Conservation (phyloP, 768 basidiomycete species). For the Dentipellis fragilis region DNA sequence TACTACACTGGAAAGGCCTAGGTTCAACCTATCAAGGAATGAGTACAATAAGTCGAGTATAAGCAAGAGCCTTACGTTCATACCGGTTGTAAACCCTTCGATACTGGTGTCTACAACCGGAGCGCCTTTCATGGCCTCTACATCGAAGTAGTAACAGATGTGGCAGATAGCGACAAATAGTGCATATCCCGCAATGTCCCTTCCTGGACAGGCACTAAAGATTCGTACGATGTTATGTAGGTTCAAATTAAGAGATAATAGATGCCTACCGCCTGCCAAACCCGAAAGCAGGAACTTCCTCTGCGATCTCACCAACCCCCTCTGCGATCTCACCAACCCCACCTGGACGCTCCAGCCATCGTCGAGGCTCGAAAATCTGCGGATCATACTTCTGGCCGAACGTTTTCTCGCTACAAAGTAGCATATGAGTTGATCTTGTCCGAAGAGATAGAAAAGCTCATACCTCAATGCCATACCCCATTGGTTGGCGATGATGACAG, state of each 20-base stretch:
- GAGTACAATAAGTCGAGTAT: neutral
- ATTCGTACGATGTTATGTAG: neutral
- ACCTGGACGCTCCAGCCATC: neutral
- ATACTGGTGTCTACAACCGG: neutral
- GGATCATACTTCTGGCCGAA: neutral
- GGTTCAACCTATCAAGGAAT: neutral
- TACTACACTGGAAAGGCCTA: neutral
- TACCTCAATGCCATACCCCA: neutral
- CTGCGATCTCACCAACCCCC: too few species aligned
- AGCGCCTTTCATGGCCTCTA: neutral
- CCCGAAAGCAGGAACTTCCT: neutral
- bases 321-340: neutral
- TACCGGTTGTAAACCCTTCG: neutral
- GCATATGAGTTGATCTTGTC: neutral
- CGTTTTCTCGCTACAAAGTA: neutral
- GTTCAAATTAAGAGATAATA: neutral
- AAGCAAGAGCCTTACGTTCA: neutral
- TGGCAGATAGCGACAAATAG: neutral
- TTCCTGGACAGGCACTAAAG: neutral
- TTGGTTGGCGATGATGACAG: neutral
- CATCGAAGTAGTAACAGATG: neutral
- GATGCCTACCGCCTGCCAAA: neutral
- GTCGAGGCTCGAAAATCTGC: neutral
- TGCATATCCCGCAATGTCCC: neutral
- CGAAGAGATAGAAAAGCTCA: neutral